Conservation (phyloP, 2,329 filamentous ascomycete species). For the Plectosphaerella sp. region DNA sequence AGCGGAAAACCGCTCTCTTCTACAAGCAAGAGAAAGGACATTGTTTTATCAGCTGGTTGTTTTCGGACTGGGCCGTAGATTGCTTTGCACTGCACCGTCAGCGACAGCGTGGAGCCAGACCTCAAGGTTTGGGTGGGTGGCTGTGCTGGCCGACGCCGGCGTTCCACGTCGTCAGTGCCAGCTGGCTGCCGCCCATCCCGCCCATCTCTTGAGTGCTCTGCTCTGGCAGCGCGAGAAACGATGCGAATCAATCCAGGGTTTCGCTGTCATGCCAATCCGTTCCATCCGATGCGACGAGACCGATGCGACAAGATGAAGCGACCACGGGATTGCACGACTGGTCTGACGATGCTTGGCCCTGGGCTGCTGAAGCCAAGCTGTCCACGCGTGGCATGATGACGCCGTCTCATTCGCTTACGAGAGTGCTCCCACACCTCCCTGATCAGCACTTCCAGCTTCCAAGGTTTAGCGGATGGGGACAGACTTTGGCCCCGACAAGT, state of each 20-base stretch:
- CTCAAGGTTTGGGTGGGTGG: not conserved
- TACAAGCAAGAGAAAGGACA: conserved; percentile 31
- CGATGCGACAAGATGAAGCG: not conserved
- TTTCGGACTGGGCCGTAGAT: not conserved
- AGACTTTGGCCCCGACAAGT: no score
- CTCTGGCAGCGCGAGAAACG: no score
- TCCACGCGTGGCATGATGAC: conserved; percentile 30
- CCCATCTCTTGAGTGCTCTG: no score
- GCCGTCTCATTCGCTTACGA: conserved; percentile 30
- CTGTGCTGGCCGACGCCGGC: not conserved
- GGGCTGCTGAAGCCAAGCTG: conserved; percentile 7
- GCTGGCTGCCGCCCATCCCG: no score
- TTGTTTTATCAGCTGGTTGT: not conserved
- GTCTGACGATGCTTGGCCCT: not conserved
- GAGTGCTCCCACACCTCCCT: conserved; percentile 5
- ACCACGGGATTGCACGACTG: not conserved
- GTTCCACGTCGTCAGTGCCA: no score
- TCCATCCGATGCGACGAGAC: no score
- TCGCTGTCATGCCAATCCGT: no score
- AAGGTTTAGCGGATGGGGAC: not conserved
- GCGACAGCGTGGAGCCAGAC: not conserved
- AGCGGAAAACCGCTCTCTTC: conserved; percentile 37
- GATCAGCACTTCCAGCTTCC: not conserved
- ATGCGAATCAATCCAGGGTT: no score
- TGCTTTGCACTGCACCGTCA: not conserved